phyloP scores from a whole-genome alignment of 768 basidiomycete species.

The Calocybe gangraenosa region DNA sequence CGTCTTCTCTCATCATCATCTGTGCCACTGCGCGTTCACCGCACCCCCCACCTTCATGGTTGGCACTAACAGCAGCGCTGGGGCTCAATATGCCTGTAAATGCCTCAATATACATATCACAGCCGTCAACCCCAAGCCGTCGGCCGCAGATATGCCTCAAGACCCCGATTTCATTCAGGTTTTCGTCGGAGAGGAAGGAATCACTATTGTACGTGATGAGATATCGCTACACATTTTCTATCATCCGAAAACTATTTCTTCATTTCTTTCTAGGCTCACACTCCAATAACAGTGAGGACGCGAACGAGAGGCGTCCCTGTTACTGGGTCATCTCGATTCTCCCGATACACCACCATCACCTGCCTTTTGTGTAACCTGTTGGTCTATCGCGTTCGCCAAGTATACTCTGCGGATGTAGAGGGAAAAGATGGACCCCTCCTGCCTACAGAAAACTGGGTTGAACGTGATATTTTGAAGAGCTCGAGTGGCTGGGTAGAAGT shows the following conservation, averaged over 20 bases:
- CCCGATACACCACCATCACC: conserved; percentile 59
- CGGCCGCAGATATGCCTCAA: conserved; percentile 26
- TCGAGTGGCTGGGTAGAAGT: conserved; percentile 73
- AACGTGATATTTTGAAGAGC: conserved; percentile 67
- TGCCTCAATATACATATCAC: conserved; percentile 70
- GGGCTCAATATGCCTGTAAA: conserved; percentile 48
- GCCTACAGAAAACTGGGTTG: conserved; percentile 74
- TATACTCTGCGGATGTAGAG: conserved; percentile 52
- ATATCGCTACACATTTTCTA: conserved; percentile 2
- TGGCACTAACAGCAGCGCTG: conserved; percentile 19
- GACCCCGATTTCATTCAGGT: conserved; percentile 47
- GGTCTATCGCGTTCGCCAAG: conserved; percentile 68
- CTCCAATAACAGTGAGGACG: conserved; percentile 65
- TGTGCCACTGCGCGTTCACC: conserved; percentile 11
- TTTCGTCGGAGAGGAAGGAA: conserved; percentile 64
- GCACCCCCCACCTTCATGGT: conserved; percentile 24
- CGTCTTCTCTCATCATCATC: conserved; percentile 21
- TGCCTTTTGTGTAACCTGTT: conserved; percentile 65
- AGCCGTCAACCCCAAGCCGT: conserved; percentile 27
- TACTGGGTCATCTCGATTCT: conserved; percentile 41
- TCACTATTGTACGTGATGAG: conserved; percentile 51
- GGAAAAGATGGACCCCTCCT: conserved; percentile 60
- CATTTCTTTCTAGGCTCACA: conserved; percentile 46
- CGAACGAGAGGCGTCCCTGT: conserved; percentile 42
- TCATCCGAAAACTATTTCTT: not conserved